Evolutionary conservation across 768 basidiomycete genomes (phyloP), one percentile per base, ranked within the genome.

Genomic region (Sutorius australiensis): DNA sequence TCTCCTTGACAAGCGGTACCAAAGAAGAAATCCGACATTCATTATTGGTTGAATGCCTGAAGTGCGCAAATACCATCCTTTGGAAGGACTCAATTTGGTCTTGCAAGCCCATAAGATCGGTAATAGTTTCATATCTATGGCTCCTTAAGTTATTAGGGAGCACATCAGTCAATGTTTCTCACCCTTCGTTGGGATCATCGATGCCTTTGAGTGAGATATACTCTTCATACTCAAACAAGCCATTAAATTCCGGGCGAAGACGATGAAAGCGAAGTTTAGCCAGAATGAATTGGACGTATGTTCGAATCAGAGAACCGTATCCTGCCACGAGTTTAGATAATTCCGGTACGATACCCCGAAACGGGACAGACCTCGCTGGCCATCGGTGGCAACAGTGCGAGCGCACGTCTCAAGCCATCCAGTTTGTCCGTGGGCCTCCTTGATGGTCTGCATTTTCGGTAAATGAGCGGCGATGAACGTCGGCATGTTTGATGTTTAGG

Each of bases 121-220:
- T 86, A 62, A 99, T 99, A 0, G 94, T 98, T 72, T 99, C 97
- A 62, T 97, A 99, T 48, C 95, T 98, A 63, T 14, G 30, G 8
- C 40, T 28, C 39, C 40, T 38, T 60, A 55, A 65, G 54, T 43
- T 17, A 34, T 47, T 44, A 56, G 46, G 10, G 34, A 45, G 21
- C 46, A 16, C n/a, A 17, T 49, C 30, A 30, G 49, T 46, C 46
- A 46, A 40, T 44, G 27, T 50, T 51, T 47, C 86, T 57, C 69
- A 97, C 95, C 97, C 97, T 76, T 99, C 95, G 68, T 98, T 98
- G 9, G 97, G 97, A 75, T 99, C 94, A 67, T 98, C 93, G 56
- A 98, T 97, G 21, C 92, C 93, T 72, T 97, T 95, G 64, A 99
- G 75, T 21, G 92, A 92, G 59, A 99, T 84, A 67, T 99, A 99